A percentile compares a stretch with the other conserved stretches of the same genome.
These are phyloP conservation scores for Aspergillus awamori DNA, from an alignment of 2,329 filamentous ascomycete genomes.

Conservation along the genomic window DNA sequence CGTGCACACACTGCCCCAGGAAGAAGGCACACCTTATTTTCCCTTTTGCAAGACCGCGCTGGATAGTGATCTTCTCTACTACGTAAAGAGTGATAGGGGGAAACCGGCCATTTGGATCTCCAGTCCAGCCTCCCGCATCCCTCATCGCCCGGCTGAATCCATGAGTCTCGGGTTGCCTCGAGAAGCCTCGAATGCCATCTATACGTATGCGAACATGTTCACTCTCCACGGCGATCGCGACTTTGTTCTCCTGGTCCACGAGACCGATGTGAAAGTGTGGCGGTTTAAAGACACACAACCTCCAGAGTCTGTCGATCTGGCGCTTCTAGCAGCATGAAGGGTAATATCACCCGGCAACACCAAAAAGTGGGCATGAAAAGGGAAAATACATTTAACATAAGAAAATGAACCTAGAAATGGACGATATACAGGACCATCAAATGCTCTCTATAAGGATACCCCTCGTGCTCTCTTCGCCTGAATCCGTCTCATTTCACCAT, in stretches of 20 bases:
- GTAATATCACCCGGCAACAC: constrained; percentile 6
- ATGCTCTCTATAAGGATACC: constrained; percentile 27
- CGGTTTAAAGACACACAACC: constrained; percentile 23
- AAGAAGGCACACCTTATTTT: constrained; percentile 4
- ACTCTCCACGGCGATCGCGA: constrained; percentile 23
- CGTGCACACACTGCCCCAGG: constrained; percentile 16
- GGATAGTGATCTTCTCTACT: constrained; percentile 23
- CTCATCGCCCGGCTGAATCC: constrained; percentile 16
- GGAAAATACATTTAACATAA: constrained; percentile 16
- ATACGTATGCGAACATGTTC: constrained; percentile 5
- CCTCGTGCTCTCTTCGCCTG: constrained; percentile 11
- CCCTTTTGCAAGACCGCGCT: constrained; percentile 15
- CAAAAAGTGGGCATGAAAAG: neutral
- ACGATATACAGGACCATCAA: constrained; percentile 29
- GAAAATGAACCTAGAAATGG: constrained; percentile 18
- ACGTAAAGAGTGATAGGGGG: constrained; percentile 21
- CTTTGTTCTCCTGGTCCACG: constrained; percentile 22
- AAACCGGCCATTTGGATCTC: constrained; percentile 25
- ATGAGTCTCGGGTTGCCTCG: constrained; percentile 18
- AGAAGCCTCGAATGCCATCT: constrained; percentile 14
- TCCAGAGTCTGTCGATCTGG: neutral
- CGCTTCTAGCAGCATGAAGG: neutral
- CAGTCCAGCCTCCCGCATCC: constrained; percentile 12
- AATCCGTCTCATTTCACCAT: constrained; percentile 12
- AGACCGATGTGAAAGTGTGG: constrained; percentile 25